Conservation (phyloP, 1,284 basidiomycete species). For the Boletus calvinii region DNA sequence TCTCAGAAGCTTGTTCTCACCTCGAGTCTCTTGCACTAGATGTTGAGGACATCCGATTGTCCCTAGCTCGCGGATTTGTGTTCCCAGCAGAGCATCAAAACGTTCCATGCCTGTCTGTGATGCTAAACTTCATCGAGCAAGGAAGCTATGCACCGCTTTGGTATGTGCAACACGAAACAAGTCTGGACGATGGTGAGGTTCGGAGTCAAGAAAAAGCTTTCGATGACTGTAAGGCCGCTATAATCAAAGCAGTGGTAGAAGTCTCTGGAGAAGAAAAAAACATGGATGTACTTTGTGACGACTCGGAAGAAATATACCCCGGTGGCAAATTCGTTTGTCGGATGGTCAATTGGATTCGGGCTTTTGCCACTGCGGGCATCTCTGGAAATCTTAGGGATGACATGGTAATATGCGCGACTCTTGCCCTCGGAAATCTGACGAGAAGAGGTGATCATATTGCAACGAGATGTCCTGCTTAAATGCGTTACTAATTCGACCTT, state of each 20-base stretch:
- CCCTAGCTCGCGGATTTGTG: constrained; percentile 64
- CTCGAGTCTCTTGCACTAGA: constrained; percentile 77
- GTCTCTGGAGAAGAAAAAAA: constrained; percentile 82
- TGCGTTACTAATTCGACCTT: constrained; percentile 5
- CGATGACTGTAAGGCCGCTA: constrained; percentile 77
- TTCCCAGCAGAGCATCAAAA: constrained; percentile 57
- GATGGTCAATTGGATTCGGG: constrained; percentile 77
- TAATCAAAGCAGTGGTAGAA: constrained; percentile 84
- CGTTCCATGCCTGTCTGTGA: constrained; percentile 56
- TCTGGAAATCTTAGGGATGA: constrained; percentile 58
- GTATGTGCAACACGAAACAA: constrained; percentile 40
- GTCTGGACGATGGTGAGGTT: constrained; percentile 44
- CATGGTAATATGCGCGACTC: constrained; percentile 77
- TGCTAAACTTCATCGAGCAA: constrained; percentile 71
- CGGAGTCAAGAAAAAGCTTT: constrained; percentile 68
- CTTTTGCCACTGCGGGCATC: constrained; percentile 39
- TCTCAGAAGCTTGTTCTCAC: constrained; percentile 71
- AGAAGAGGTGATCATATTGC: constrained; percentile 58
- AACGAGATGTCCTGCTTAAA: neutral
- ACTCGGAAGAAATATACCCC: constrained; percentile 51
- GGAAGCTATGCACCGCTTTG: constrained; percentile 67
- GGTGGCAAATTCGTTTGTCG: constrained; percentile 71
- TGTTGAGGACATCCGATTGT: constrained; percentile 67
- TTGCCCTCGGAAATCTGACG: constrained; percentile 81
- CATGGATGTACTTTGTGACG: constrained; percentile 70